A percentile compares a stretch with the other conserved stretches of the same genome.
Conservation (phyloP, 2,329 filamentous ascomycete genomes). For the Alternaria solani region DNA sequence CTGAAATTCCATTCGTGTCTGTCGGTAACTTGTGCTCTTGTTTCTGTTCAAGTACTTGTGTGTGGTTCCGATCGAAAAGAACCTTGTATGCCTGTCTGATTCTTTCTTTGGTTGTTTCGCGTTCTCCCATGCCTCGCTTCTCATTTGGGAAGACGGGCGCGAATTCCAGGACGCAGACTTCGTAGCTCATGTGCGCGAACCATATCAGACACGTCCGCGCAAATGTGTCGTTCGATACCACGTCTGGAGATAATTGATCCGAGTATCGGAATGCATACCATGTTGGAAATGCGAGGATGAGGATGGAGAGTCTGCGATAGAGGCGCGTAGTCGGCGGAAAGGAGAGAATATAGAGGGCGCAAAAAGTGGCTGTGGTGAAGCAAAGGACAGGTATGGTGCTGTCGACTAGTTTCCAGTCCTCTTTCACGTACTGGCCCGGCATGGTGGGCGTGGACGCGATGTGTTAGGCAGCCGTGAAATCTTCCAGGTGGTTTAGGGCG, state of each 20-base stretch:
- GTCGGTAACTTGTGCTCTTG: not conserved
- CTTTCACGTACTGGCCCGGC: not conserved
- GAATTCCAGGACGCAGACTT: constrained; percentile 17
- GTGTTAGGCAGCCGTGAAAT: not conserved
- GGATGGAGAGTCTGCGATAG: constrained; percentile 18
- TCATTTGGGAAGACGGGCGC: constrained; percentile 1
- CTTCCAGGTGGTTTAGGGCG: not conserved
- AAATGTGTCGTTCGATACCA: constrained; percentile 20
- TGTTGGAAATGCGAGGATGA: constrained; percentile 17
- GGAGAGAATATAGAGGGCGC: constrained; percentile 25
- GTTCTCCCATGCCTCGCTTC: not conserved
- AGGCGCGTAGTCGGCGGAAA: constrained; percentile 18
- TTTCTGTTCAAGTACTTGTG: not conserved
- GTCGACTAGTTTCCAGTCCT: not conserved
- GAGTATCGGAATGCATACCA: constrained; percentile 22
- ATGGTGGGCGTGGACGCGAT: not conserved
- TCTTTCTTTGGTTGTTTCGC: constrained; percentile 4
- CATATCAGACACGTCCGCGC: constrained; percentile 31
- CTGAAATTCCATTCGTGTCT: not conserved
- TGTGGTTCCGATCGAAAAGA: constrained; percentile 17
- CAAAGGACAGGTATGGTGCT: not conserved
- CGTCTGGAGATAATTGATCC: constrained; percentile 9
- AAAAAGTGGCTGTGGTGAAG: constrained; percentile 5
- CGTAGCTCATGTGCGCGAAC: constrained; percentile 26
- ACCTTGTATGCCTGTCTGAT: constrained; percentile 20